Evolutionary conservation across 352 stramenopile genomes (phyloP).

Genomic region (Globisporangium cystogenes): DNA sequence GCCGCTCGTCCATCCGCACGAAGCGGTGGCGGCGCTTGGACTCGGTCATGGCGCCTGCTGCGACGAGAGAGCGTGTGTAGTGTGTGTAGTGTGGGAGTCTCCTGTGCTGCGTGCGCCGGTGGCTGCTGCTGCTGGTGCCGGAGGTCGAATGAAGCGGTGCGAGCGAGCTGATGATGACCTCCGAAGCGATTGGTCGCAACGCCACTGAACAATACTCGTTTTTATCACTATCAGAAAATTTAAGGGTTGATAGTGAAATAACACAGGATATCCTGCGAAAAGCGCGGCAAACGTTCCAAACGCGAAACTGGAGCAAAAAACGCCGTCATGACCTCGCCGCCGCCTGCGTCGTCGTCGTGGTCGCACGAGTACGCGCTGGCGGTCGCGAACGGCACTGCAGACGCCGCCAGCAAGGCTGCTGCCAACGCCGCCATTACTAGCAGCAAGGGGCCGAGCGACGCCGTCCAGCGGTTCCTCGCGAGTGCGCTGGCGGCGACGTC

Average conservation of each 20-base stretch:
- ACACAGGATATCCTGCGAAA: not conserved
- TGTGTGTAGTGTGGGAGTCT: not conserved
- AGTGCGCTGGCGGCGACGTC: slow-evolving; percentile 1
- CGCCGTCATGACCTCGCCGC: not conserved
- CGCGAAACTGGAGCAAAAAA: no score
- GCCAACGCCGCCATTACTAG: not conserved
- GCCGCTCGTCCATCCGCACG: slow-evolving; percentile 76
- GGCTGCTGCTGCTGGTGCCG: not conserved
- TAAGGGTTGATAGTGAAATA: not conserved
- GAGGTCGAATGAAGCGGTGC: not conserved
- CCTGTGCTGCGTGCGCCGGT: not conserved
- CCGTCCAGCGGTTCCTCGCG: slow-evolving; percentile 7
- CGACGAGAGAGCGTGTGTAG: not conserved
- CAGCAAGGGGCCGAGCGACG: not conserved
- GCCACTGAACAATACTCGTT: not conserved
- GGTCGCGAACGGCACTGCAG: not conserved
- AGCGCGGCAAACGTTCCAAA: not conserved
- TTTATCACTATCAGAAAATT: not conserved
- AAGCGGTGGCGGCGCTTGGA: slow-evolving; percentile 80
- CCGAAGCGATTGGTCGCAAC: not conserved
- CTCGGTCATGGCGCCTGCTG: slow-evolving; percentile 11
- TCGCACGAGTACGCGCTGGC: slow-evolving; percentile 11
- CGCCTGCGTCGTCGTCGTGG: slow-evolving; percentile 2
- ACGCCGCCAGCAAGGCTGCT: not conserved
- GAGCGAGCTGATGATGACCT: not conserved